Evolutionary conservation across 129 eudicot species (phyloP), one percentile per base, ranked within the genome.

Genomic region (Scalesia atractyloides): DNA sequence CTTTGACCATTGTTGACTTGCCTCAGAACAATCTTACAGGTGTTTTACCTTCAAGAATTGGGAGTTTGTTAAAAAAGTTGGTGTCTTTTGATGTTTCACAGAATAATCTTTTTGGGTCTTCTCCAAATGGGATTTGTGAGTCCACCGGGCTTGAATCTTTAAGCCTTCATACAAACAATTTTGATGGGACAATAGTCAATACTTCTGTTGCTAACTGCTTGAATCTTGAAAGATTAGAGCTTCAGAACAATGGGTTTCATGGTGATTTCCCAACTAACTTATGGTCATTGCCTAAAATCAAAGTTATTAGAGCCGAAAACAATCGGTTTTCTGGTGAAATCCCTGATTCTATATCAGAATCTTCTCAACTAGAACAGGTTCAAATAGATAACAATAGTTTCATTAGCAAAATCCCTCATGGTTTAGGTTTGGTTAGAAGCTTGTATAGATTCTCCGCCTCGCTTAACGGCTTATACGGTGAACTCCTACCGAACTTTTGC

Each of bases 361-460:
- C 96, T 84, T 59, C 84, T 65, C 88, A 87, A 36, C 17, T 93
- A 16, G 98, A 93, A 82, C 96, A 93, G 82, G 98, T 93, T 82
- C 96, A 93, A 77, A 87, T 93, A 68, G 98, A 93, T 84, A 93
- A 93, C 83, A 93, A 93, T 76, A 89, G 92, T 54, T 89, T 93
- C 72, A 82, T 68, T 49, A 69, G 91, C 72, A 79, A 48, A 81
- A 67, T 93, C 68, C 96, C 98, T 68, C 79, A 76, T 24, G 96
- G 98, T 51, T 77, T 93, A 79, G 98, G 98, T 9, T 50, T 77
- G 70, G 79, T 93, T 11, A 87, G 76, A 47, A 89, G 73, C 70
- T 87, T 93, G 81, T 93, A 93, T 50, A 82, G 96, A 86, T 93
- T 93, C 48, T 89, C 98, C 15, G 98, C 95, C 4, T 89, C 98